A percentile compares a stretch with the other conserved stretches of the same genome.
Conservation (phyloP, 2,329 filamentous ascomycete species). For the Stachybotrys chlorohalonatus region DNA sequence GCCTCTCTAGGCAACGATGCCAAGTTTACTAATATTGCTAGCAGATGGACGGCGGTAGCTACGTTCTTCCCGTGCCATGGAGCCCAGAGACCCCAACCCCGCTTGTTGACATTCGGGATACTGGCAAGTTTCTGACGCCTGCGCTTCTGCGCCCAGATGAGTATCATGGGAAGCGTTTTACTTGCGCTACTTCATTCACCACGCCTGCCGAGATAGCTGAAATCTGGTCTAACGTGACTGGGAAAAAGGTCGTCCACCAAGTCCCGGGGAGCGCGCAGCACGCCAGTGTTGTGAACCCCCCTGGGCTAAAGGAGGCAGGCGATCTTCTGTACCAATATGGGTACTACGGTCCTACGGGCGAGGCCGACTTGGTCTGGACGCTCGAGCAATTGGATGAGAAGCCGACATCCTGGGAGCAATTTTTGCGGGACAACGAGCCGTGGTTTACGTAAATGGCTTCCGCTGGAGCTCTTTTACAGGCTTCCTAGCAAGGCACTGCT, state of each 20-base stretch:
- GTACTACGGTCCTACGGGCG: background rate
- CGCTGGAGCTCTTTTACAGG: too few relatives aligned
- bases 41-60: background rate
- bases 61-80: background rate
- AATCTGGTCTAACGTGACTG: background rate
- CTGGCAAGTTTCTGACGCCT: background rate
- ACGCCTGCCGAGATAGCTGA: background rate
- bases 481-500: too few relatives aligned
- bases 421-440: background rate
- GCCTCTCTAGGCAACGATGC: too few relatives aligned
- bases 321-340: background rate
- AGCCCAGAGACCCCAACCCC: background rate
- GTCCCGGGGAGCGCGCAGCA: background rate
- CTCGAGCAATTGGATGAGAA: background rate
- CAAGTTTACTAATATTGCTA: background rate
- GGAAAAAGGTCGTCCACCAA: background rate
- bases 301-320: background rate
- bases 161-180: background rate
- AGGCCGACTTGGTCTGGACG: background rate
- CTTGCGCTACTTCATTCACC: background rate
- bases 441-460: background rate
- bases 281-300: background rate
- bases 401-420: background rate
- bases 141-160: background rate
- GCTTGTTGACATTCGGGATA: background rate